phyloP scores from a whole-genome alignment of 306 rosid species.

The Trichosanthes cucumerina region DNA sequence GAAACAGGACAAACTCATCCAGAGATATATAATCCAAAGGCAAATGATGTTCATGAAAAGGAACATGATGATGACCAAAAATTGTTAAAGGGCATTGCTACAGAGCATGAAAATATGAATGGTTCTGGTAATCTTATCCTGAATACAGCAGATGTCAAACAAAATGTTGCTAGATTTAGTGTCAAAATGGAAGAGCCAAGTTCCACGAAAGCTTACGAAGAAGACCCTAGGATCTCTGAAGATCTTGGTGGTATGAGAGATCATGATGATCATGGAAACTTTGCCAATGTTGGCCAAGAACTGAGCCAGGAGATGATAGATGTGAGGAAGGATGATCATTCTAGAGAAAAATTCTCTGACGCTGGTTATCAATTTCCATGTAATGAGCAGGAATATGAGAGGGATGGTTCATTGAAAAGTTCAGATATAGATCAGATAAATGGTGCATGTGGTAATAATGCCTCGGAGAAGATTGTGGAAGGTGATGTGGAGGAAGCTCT shows the following conservation, averaged over 20 bases:
- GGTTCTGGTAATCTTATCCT: not conserved
- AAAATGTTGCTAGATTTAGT: not conserved
- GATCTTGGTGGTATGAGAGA: not conserved
- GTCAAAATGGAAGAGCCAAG: slow-evolving; percentile 2
- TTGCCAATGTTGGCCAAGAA: not conserved
- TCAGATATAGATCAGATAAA: not conserved
- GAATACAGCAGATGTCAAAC: not conserved
- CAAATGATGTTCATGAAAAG: slow-evolving; percentile 15
- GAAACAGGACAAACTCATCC: slow-evolving; percentile 16
- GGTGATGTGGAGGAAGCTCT: not conserved
- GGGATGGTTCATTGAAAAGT: slow-evolving; percentile 2
- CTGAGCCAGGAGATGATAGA: not conserved
- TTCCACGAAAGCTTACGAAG: not conserved
- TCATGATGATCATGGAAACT: not conserved
- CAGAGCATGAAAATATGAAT: not conserved
- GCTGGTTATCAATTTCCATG: not conserved
- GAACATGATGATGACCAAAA: not conserved
- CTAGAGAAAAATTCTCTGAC: not conserved
- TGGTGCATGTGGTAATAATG: slow-evolving; percentile 17
- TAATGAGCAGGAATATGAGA: not conserved
- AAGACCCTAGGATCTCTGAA: not conserved
- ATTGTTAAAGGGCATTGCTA: not conserved
- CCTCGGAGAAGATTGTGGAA: slow-evolving; percentile 5
- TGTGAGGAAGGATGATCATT: not conserved
- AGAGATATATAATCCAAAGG: slow-evolving; percentile 8